Evolutionary conservation across 805 yeast genomes (phyloP).

Genomic region (Metschnikowia lachancei): DNA sequence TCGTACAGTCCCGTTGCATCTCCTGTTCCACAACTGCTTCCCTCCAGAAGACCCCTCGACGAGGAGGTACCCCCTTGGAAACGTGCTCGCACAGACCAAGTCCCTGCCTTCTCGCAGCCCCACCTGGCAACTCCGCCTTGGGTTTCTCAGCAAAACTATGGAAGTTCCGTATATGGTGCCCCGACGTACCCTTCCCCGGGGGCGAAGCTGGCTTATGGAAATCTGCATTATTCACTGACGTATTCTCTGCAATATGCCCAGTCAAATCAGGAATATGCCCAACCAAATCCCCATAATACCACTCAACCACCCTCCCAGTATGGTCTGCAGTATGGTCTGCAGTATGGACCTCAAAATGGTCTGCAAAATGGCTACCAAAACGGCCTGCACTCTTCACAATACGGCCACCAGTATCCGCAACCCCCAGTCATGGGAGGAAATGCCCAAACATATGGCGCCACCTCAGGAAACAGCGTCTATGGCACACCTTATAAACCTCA

Average conservation of each 20-base stretch:
- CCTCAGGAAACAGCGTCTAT: not conserved
- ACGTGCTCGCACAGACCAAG: slow-evolving; percentile 3
- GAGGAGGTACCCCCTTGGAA: slow-evolving; percentile 11
- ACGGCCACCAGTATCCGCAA: not conserved
- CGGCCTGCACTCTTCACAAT: not conserved
- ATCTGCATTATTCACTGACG: not conserved
- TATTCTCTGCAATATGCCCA: not conserved
- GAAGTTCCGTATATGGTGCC: not conserved
- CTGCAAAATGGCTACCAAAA: not conserved
- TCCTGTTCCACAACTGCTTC: not conserved
- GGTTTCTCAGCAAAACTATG: slow-evolving; percentile 1
- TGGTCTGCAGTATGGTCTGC: not conserved
- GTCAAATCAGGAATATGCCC: not conserved
- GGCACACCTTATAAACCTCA: not conserved
- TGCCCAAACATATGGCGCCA: not conserved
- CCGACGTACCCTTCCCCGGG: not conserved
- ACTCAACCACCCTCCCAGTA: not conserved
- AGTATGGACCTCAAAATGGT: not conserved
- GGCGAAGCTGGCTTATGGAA: not conserved
- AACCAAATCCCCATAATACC: not conserved
- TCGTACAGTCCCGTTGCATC: slow-evolving; percentile 3
- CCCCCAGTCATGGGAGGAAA: not conserved
- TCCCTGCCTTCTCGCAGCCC: not conserved
- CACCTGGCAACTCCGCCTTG: slow-evolving; percentile 6
- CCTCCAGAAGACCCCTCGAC: slow-evolving; percentile 3